Evolutionary conservation across 2,329 filamentous ascomycete genomes (phyloP).

Genomic region (Oidium heveae): DNA sequence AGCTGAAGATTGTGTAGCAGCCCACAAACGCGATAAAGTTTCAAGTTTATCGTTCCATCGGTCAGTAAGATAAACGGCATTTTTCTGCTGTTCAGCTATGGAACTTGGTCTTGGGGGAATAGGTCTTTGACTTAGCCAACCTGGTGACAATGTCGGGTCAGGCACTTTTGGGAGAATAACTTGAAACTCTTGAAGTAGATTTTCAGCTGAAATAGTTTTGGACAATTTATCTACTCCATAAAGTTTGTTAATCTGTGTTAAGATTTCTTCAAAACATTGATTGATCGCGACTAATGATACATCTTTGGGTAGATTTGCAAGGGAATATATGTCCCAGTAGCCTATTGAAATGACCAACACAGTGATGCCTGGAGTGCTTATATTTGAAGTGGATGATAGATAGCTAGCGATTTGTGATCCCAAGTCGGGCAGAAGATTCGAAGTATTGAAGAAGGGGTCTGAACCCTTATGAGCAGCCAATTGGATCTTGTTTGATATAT

Average conservation of each 20-base stretch:
- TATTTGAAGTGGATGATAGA: constrained; percentile 5
- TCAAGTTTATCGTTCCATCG: constrained; percentile 24
- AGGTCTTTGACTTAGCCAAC: constrained; percentile 22
- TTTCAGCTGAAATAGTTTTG: background rate
- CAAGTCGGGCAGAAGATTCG: constrained; percentile 9
- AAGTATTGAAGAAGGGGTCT: background rate
- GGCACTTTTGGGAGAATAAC: constrained; percentile 26
- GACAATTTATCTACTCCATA: constrained; percentile 6
- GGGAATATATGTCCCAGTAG: constrained; percentile 14
- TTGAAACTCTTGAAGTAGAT: constrained; percentile 17
- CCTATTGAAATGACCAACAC: constrained; percentile 12
- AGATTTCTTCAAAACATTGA: constrained; percentile 7
- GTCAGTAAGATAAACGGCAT: constrained; percentile 23
- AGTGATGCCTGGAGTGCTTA: constrained; percentile 6
- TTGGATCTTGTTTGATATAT: constrained; percentile 8
- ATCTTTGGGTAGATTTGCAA: constrained; percentile 6
- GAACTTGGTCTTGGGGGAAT: constrained; percentile 20
- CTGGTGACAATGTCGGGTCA: constrained; percentile 28
- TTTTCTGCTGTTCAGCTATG: constrained; percentile 26
- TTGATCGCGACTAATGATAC: constrained; percentile 6
- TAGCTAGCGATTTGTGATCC: constrained; percentile 10
- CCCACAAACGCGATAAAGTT: constrained; percentile 5
- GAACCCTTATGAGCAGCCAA: constrained; percentile 1
- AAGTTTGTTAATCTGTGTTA: constrained; percentile 10
- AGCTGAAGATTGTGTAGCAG: background rate